Conservation (phyloP, 495 filamentous ascomycete genomes). For the Penicillium steckii region DNA sequence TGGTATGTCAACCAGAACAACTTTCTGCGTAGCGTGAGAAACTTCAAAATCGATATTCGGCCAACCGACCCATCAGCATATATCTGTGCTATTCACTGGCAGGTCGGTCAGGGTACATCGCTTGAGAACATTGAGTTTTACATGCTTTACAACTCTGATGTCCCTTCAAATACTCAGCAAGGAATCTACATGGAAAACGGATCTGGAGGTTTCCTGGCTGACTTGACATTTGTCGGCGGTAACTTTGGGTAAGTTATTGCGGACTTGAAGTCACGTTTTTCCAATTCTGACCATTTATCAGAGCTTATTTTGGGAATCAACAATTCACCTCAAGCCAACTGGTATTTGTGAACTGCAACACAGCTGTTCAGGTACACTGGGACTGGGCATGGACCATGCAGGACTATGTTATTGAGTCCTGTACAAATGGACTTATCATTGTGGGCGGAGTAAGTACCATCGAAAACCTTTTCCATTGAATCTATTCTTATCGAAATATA, state of each 20-base stretch:
- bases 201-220: conserved; percentile 41
- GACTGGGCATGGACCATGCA: conserved; percentile 50
- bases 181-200: conserved; percentile 47
- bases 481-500: no score
- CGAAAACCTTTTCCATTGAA: no score
- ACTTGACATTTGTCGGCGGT: conserved; percentile 46
- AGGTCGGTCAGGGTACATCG: conserved; percentile 38
- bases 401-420: not conserved
- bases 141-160: conserved; percentile 26
- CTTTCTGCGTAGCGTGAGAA: not conserved
- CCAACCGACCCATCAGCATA: not conserved
- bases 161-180: conserved; percentile 21
- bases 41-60: not conserved
- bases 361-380: conserved; percentile 53
- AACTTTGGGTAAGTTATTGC: not conserved
- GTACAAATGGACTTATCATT: not conserved
- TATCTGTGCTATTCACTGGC: conserved; percentile 33
- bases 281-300: not conserved
- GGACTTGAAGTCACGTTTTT: no score
- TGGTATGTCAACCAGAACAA: conserved; percentile 1
- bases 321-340: conserved; percentile 53
- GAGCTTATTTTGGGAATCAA: conserved; percentile 51
- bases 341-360: conserved; percentile 47
- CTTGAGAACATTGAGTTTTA: conserved; percentile 53
- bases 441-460: not conserved